Base-by-base conservation (phyloP, 352 stramenopile genomes). In the Pythium monospermum region DNA sequence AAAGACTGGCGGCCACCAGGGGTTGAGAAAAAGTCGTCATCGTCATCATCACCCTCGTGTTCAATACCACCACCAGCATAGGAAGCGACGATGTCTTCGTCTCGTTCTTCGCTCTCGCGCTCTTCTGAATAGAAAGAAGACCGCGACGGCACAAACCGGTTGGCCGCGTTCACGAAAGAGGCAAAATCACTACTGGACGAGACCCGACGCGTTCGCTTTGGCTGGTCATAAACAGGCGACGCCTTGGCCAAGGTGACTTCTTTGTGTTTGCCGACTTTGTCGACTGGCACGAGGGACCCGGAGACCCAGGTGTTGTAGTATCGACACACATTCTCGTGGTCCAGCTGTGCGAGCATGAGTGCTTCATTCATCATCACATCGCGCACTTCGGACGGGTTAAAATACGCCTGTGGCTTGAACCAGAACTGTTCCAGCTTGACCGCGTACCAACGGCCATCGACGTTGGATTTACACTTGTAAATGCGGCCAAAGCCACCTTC, bases 291-390 rank as follows among this genome's bases (percentile, higher is more conserved):
- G 16, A 91, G 59, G 10, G 69, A 87, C 16, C 73, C 77, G 12
- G 76, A 68, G 31, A 92, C 77, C 81, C 81, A 92, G 22, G 81
- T 87, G 50, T 87, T 83, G 66, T 78, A 92, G 66, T 98, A 98
- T 6, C 94, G 71, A 25, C 96, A 96, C 36, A 98, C 94, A 56
- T 98, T 96, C 54, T 97, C 92, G 44, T 98, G 91, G 38, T 91
- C 88, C 19, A 98, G 84, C 5, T 86, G 63, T 10, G 89, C 90
- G 53, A 98, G 83, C 6, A 91, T 92, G 1, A 92, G 82, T 3
- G 96, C 91, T 57, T 98, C 94, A 47, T 96, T 90, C 56, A 95
- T 76, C 46, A 98, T 82, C 45, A 96, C 96, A 55, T 87, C 71
- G 44, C 96, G 95, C 45, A 96, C 70, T 36, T 88, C 71, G 0